These are phyloP conservation scores for Macadamia integrifolia DNA, from an alignment of 164 flowering plant species.

Conservation along the genomic window DNA sequence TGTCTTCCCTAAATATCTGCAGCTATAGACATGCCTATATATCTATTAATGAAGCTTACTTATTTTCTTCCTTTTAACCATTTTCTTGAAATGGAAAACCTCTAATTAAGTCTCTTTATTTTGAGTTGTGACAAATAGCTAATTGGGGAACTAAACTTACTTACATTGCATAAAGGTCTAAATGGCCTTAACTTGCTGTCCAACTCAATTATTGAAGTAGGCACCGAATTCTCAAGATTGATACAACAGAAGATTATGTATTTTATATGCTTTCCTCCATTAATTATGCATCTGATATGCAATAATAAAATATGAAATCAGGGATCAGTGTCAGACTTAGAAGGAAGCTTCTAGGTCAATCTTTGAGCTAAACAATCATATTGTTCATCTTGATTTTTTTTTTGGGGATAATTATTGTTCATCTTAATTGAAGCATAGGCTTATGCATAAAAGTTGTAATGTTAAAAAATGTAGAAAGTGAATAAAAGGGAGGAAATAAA, in stretches of 20 bases:
- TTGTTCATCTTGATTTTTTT: too few relatives aligned
- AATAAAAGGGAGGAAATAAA: too few relatives aligned
- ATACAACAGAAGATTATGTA: neutral
- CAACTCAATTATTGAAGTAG: neutral
- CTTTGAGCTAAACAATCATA: too few relatives aligned
- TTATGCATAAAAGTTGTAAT: too few relatives aligned
- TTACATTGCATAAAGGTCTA: neutral
- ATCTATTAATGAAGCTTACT: too few relatives aligned
- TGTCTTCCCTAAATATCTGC: neutral
- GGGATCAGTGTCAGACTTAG: slow-evolving; percentile 10
- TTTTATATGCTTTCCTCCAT: slow-evolving; percentile 6
- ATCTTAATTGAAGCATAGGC: too few relatives aligned
- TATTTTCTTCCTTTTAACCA: neutral
- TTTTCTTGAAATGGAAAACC: neutral
- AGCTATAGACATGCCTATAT: too few relatives aligned
- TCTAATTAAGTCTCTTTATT: neutral
- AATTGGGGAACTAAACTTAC: slow-evolving; percentile 6
- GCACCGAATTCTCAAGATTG: neutral
- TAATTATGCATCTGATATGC: neutral
- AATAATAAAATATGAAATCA: neutral
- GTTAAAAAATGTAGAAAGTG: too few relatives aligned
- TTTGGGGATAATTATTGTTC: too few relatives aligned
- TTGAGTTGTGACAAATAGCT: slow-evolving; percentile 16
- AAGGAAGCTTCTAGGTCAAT: slow-evolving; percentile 16
- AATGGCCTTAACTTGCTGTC: slow-evolving; percentile 7